Evolutionary conservation across 2,329 filamentous ascomycete genomes (phyloP).

Genomic region (Magnaporthiopsis rhizophila): DNA sequence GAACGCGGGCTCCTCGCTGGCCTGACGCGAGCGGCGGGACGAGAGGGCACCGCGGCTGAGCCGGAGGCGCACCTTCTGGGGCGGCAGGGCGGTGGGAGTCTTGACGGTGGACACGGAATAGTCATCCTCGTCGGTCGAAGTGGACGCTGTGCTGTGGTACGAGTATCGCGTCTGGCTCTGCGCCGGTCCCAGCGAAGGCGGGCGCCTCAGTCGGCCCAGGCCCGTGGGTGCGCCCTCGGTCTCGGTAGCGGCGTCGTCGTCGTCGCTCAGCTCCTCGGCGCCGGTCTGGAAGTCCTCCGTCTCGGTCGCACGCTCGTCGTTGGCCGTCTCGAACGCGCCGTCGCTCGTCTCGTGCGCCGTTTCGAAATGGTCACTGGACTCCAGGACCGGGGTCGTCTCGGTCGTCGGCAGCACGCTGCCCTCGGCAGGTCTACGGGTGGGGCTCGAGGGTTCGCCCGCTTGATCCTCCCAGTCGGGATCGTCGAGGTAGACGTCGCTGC

Average conservation of each 20-base stretch:
- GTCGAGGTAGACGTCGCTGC: constrained; percentile 70
- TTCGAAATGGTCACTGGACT: constrained; percentile 64
- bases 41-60: constrained; percentile 54
- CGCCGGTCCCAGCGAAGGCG: constrained; percentile 32
- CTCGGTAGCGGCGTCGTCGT: constrained; percentile 70
- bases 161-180: constrained; percentile 55
- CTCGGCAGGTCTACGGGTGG: constrained; percentile 34
- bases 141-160: constrained; percentile 82
- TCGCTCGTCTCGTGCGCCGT: constrained; percentile 72
- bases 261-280: constrained; percentile 69
- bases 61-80: constrained; percentile 65
- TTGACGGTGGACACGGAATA: constrained; percentile 43
- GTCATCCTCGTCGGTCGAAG: constrained; percentile 68
- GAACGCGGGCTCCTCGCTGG: constrained; percentile 50
- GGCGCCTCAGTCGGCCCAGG: constrained; percentile 32
- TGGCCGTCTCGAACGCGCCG: constrained; percentile 57
- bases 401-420: constrained; percentile 22
- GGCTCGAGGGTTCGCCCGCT: constrained; percentile 44
- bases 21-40: constrained; percentile 49
- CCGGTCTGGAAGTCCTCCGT: constrained; percentile 94
- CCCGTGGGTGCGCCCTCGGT: constrained; percentile 57
- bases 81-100: constrained; percentile 55
- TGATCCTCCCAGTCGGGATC: constrained; percentile 91
- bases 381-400: constrained; percentile 24
- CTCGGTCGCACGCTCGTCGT: constrained; percentile 83